These are phyloP conservation scores for Podospora comata DNA, from an alignment of 495 filamentous ascomycete species.

Conservation along the genomic window DNA sequence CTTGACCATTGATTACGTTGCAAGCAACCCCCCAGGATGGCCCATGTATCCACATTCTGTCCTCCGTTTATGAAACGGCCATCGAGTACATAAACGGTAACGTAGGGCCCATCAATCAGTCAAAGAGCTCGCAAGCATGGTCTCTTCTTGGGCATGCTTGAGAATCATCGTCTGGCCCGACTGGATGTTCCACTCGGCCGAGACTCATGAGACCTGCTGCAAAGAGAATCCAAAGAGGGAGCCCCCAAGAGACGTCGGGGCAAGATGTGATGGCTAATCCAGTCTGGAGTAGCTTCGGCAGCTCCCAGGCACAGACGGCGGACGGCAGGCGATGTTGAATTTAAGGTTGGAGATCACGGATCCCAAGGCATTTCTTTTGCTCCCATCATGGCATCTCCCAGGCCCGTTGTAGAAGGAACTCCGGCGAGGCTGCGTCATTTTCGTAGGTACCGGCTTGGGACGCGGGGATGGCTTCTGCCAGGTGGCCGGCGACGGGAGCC, in stretches of 20 bases:
- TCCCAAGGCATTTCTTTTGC: constrained; percentile 17
- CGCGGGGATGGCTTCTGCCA: constrained; percentile 19
- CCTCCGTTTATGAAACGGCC: not conserved
- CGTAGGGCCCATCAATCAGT: not conserved
- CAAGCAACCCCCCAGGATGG: constrained; percentile 2
- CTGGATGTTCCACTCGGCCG: constrained; percentile 14
- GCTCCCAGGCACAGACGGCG: constrained; percentile 20
- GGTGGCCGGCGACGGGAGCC: not conserved
- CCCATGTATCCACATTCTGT: not conserved
- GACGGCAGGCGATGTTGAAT: constrained; percentile 11
- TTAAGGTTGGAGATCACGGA: constrained; percentile 34
- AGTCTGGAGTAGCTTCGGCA: constrained; percentile 1
- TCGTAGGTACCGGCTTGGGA: constrained; percentile 17
- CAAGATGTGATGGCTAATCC: not conserved
- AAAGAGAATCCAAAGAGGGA: constrained; percentile 7
- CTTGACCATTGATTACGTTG: not conserved
- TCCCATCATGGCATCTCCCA: constrained; percentile 22
- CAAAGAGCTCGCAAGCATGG: not conserved
- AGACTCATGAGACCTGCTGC: constrained; percentile 15
- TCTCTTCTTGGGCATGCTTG: not conserved
- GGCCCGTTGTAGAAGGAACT: constrained; percentile 33
- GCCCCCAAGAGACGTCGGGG: not conserved
- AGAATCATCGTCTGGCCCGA: not conserved
- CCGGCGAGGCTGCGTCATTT: constrained; percentile 26
- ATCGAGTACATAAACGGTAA: not conserved